Conservation (phyloP, 352 stramenopile species). For the Phytophthora fragariae region DNA sequence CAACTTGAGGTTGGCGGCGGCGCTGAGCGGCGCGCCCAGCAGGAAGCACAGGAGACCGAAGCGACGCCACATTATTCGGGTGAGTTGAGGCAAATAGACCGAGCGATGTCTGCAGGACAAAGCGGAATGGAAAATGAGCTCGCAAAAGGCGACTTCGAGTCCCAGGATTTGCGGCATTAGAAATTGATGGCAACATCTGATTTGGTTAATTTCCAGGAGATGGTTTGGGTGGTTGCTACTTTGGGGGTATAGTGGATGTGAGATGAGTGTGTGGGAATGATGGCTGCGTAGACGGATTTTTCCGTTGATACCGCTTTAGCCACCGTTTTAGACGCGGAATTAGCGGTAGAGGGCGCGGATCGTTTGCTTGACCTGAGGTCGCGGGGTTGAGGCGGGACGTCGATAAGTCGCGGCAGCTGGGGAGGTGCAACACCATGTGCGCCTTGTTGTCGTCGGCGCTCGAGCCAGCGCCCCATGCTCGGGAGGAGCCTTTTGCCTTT, state of each 20-base stretch:
- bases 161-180: not conserved
- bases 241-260: not conserved
- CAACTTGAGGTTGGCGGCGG: constrained; percentile 16
- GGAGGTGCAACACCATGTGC: not conserved
- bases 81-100: not conserved
- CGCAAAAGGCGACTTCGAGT: not conserved
- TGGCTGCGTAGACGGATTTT: not conserved
- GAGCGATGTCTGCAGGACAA: constrained; percentile 9
- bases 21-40: not conserved
- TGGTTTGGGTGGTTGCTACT: not conserved
- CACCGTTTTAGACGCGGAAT: constrained; percentile 1
- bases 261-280: not conserved
- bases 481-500: too few species aligned
- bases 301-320: constrained; percentile 8
- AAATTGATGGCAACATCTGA: not conserved
- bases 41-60: constrained; percentile 18
- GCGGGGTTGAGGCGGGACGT: constrained; percentile 11
- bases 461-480: constrained; percentile 1
- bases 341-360: not conserved
- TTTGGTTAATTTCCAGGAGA: constrained; percentile 1
- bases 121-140: constrained; percentile 13
- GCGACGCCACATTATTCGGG: constrained; percentile 10
- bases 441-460: not conserved
- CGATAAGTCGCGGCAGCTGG: not conserved
- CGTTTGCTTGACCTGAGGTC: constrained; percentile 1